Evolutionary conservation across 2,329 filamentous ascomycete species (phyloP).

Genomic region (Colletotrichum scovillei): DNA sequence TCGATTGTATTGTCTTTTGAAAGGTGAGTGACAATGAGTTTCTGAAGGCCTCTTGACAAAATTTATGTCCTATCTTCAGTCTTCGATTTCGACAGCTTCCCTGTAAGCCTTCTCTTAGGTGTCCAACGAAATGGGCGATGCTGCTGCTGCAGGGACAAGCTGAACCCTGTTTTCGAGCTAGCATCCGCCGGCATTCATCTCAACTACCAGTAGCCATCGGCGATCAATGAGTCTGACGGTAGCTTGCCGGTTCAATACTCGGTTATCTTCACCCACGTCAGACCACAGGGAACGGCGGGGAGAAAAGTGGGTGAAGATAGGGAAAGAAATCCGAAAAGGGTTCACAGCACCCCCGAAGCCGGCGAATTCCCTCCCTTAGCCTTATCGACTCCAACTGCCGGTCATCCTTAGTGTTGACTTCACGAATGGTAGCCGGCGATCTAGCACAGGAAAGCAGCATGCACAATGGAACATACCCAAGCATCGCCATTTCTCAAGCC

Average conservation of each 20-base stretch:
- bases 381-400: neutral
- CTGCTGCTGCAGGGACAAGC: neutral
- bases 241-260: neutral
- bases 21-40: neutral
- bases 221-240: neutral
- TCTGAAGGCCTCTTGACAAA: neutral
- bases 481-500: neutral
- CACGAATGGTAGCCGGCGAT: neutral
- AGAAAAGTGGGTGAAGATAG: slow-evolving; percentile 1
- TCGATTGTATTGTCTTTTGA: neutral
- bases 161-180: neutral
- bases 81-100: too few relatives aligned
- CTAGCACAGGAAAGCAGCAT: neutral
- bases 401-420: neutral
- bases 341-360: neutral
- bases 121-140: neutral
- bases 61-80: neutral
- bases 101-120: neutral
- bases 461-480: neutral
- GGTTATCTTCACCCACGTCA: neutral
- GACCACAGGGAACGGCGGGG: neutral
- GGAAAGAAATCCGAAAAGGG: neutral
- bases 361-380: neutral
- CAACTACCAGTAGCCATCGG: neutral
- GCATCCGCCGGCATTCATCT: neutral